Base-by-base conservation (phyloP, 768 basidiomycete genomes). In the Tricholoma flavovirens region DNA sequence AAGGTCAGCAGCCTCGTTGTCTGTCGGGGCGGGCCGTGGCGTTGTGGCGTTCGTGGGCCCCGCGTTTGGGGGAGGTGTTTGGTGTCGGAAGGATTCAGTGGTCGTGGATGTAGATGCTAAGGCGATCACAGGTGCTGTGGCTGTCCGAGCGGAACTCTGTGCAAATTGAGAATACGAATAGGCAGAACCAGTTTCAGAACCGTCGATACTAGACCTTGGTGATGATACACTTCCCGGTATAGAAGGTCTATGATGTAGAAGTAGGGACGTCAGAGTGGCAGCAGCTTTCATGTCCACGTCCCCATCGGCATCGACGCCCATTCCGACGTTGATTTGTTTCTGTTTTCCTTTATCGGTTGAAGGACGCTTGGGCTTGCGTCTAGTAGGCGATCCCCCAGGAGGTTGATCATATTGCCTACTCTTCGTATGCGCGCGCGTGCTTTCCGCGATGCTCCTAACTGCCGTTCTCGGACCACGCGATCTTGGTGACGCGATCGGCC, bases 211-310 rank as follows among this genome's bases (percentile, higher is more conserved):
- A 6, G 86, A 87, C 55, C 87, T 80, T 50, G 88, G 87, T 5
- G 87, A 88, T 24, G 83, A 79, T 45, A 77, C 79, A 66, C 82
- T 83, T 26, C 76, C 77, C 22, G 77, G 73, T 12, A 83, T 80
- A 9, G 83, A 83, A 17, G 84, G 83, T 49, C 83, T 76, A 55
- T 86, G 79, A 57, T 86, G 80, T 56, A 87, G 75, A 55, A 86
- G 75, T 54, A 91, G 75, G 10, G 83, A 84, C 0, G 90, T 90
- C 60, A 92, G 74, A 8, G 90, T 88, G 24, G 86, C 87, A 6
- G 89, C 90, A 38, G 89, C 90, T 68, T 90, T 87, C 80, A 90
- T 87, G 67, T 90, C 88, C 50, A 86, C 76, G 62, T 85, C 86
- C 11, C 76, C 80, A 56, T 82, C 81, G 12, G 71, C 73, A 52